Percentiles rank a stretch among this genome's conserved stretches.
phyloP scores from a whole-genome alignment of 2,329 filamentous ascomycete genomes.

The Chaetothyriales sp. region DNA sequence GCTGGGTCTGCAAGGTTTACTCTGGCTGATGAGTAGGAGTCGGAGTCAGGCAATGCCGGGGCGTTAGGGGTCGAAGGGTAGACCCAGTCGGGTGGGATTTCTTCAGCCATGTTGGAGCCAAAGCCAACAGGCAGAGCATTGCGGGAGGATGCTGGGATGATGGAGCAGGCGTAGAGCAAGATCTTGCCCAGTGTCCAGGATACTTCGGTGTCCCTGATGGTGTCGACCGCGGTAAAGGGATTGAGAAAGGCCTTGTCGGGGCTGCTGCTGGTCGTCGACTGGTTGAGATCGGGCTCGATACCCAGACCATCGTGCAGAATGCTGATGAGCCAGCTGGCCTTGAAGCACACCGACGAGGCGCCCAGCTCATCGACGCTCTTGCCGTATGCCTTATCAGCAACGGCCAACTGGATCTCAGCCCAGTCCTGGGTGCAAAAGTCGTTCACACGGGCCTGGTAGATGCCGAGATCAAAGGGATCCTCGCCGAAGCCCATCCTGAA shows the following conservation, averaged over 20 bases:
- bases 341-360: conserved; percentile 85
- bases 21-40: too few species aligned
- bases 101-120: conserved; percentile 60
- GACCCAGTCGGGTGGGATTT: conserved; percentile 66
- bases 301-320: conserved; percentile 92
- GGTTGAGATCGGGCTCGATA: conserved; percentile 41
- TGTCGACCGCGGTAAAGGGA: conserved; percentile 83
- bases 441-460: conserved; percentile 71
- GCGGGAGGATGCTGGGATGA: conserved; percentile 52
- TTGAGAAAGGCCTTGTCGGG: conserved; percentile 68
- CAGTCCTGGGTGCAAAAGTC: conserved; percentile 77
- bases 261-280: conserved; percentile 36
- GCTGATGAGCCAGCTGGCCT: conserved; percentile 95
- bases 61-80: conserved; percentile 42
- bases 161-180: conserved; percentile 82
- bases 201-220: conserved; percentile 79
- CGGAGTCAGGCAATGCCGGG: too few species aligned
- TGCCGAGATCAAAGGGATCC: conserved; percentile 74
- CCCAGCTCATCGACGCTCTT: conserved; percentile 58
- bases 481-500: conserved; percentile 64
- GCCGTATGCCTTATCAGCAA: conserved; percentile 54
- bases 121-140: conserved; percentile 70
- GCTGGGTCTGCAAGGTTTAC: too few species aligned
- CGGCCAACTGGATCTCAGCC: conserved; percentile 53
- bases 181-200: conserved; percentile 97